Base-by-base conservation (phyloP, 768 basidiomycete species). In the Lanmaoa pseudosensibilis region DNA sequence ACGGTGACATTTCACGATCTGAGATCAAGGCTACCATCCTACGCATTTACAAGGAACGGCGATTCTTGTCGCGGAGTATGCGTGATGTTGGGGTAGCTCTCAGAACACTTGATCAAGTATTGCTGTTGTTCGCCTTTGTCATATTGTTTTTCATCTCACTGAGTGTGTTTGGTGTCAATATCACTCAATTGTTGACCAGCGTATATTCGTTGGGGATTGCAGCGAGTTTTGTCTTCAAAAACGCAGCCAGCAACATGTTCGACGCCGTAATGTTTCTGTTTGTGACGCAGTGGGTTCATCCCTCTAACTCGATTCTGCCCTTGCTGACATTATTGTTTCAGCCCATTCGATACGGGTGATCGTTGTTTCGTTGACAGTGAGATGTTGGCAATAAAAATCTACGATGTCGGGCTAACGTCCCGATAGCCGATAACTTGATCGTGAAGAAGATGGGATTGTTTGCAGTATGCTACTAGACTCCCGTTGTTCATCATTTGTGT, bases 381-480 rank as follows among this genome's bases (percentile, higher is more conserved):
- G 78, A 43, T 10, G 34, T 68, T 25, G 10, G 11, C 39, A 18
- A 21, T 33, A n/a, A 37, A 41, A 10, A 36, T 34, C 7, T 18
- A 39, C 18, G 16, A 50, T 16, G 13, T 23, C 27, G 16, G 6
- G 32, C 53, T 71, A 33, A 69, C 49, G 5, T n/a, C n/a, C 27
- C 8, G 21, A 3, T 34, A 85, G 83, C 80, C 21, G 87, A 91
- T 56, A 84, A 86, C 56, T 66, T 90, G 33, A 79, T 88, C 30
- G 90, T 92, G 32, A 92, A 89, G 71, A 87, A 84, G 73, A 88
- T 91, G 77, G 87, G 86, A 2, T 71, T 92, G 33, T 90, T 92
- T 64, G 88, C 88, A 25, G 84, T 84, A 66, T 56, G 78, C 65
- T 15, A 38, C n/a, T 25, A 33, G 7, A 13, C 13, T 15, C 25